phyloP scores from a whole-genome alignment of 2,329 filamentous ascomycete species.

The Neofusicoccum laricinum region DNA sequence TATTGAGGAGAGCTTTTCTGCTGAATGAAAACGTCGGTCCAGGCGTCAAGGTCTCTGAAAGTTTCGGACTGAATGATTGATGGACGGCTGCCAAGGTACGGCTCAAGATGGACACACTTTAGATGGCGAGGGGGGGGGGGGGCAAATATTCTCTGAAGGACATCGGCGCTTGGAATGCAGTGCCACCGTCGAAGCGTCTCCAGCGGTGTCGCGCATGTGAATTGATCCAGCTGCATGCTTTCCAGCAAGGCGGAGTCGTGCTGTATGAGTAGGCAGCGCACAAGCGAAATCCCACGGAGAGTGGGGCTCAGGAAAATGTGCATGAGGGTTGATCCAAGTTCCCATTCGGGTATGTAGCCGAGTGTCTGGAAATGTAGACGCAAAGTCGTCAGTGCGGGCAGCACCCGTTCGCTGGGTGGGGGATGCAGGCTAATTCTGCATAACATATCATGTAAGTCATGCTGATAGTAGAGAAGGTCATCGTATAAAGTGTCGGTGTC shows the following conservation, averaged over 20 bases:
- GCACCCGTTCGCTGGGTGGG: neutral
- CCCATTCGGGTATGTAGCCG: neutral
- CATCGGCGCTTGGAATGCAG: neutral
- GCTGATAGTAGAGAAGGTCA: neutral
- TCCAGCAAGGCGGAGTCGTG: neutral
- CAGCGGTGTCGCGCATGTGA: neutral
- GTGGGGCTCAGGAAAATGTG: neutral
- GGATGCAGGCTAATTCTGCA: neutral
- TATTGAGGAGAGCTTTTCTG: neutral
- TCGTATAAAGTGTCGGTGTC: too few relatives aligned
- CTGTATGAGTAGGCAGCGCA: neutral
- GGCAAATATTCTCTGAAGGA: neutral
- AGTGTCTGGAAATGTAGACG: neutral
- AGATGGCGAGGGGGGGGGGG: neutral
- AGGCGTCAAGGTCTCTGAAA: neutral
- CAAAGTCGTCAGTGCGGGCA: neutral
- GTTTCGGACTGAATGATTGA: neutral
- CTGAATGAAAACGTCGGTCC: neutral
- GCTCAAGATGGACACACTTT: neutral
- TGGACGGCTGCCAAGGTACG: too few relatives aligned
- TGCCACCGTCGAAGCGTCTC: neutral
- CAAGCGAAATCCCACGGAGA: neutral
- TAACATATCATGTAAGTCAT: neutral
- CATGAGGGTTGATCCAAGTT: neutral
- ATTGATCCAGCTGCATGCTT: neutral